Percentiles rank a stretch among this genome's conserved stretches.
These are phyloP conservation scores for Linaria vulgaris DNA, from an alignment of 257 asterid species.

Conservation along the genomic window DNA sequence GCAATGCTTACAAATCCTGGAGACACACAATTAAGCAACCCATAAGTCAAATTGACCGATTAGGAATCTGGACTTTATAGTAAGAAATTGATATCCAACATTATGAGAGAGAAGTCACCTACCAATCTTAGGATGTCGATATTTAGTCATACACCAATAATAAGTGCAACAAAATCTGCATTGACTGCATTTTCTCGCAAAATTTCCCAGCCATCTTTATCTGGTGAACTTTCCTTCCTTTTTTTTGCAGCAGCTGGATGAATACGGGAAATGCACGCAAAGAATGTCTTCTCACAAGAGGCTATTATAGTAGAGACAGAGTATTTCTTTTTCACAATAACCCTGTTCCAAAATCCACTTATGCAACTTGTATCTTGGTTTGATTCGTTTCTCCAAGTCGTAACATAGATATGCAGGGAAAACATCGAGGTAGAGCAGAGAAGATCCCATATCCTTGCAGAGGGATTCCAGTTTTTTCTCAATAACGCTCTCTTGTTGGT, in stretches of 20 bases:
- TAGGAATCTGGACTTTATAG: background rate
- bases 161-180: constrained; percentile 5
- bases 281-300: constrained; percentile 51
- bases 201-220: constrained; percentile 9
- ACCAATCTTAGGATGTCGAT: background rate
- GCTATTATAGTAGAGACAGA: constrained; percentile 55
- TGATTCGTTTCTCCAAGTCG: constrained; percentile 61
- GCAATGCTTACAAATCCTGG: background rate
- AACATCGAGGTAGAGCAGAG: constrained; percentile 44
- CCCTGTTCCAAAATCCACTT: constrained; percentile 56
- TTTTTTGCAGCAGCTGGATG: constrained; percentile 42
- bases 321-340: constrained; percentile 37
- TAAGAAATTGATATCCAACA: constrained; percentile 11
- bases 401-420: constrained; percentile 65
- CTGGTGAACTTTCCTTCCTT: constrained; percentile 38
- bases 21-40: background rate
- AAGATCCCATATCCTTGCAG: constrained; percentile 46
- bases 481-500: constrained; percentile 43
- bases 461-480: constrained; percentile 49
- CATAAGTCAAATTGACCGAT: background rate
- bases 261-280: constrained; percentile 47
- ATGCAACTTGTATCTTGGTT: constrained; percentile 56
- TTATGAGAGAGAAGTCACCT: constrained; percentile 2
- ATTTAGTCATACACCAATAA: constrained; percentile 8
- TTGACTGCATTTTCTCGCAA: background rate